Evolutionary conservation across 768 basidiomycete species (phyloP).

Genomic region (Pulveroboletus ravenelii): DNA sequence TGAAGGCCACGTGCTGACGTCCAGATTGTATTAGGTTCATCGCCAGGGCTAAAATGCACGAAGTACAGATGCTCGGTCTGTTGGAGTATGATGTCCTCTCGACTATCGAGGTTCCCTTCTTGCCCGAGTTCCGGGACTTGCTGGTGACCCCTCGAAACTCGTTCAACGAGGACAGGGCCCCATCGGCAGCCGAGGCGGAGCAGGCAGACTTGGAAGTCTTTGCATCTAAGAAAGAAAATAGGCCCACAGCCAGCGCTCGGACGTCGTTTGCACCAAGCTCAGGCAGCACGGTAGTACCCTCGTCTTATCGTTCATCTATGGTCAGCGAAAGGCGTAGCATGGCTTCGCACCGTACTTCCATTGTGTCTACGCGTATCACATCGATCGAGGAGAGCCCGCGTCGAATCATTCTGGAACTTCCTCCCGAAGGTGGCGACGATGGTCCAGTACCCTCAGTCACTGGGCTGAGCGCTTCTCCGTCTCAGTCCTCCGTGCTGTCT

Average conservation of each 20-base stretch:
- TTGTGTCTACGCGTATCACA: constrained; percentile 43
- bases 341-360: constrained; percentile 46
- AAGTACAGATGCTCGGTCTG: constrained; percentile 91
- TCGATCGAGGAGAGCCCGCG: constrained; percentile 73
- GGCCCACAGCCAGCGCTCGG: constrained; percentile 28
- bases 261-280: constrained; percentile 40
- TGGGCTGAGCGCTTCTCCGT: constrained; percentile 56
- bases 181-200: constrained; percentile 56
- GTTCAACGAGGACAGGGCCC: constrained; percentile 32
- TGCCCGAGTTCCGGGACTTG: constrained; percentile 43
- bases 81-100: constrained; percentile 89
- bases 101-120: constrained; percentile 81
- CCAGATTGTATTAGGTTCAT: constrained; percentile 60
- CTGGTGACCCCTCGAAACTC: constrained; percentile 31
- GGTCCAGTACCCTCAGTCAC: constrained; percentile 31
- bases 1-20: background rate
- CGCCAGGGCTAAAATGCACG: constrained; percentile 94
- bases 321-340: constrained; percentile 37
- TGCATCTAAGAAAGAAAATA: constrained; percentile 40
- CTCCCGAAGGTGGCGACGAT: constrained; percentile 36
- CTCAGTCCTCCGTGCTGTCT: constrained; percentile 57
- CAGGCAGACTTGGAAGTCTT: constrained; percentile 74
- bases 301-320: constrained; percentile 33
- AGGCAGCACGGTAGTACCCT: constrained; percentile 33
- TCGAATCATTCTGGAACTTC: constrained; percentile 46